Evolutionary conservation across 179 eudicot genomes (phyloP).

Genomic region (Dionaea muscipula): DNA sequence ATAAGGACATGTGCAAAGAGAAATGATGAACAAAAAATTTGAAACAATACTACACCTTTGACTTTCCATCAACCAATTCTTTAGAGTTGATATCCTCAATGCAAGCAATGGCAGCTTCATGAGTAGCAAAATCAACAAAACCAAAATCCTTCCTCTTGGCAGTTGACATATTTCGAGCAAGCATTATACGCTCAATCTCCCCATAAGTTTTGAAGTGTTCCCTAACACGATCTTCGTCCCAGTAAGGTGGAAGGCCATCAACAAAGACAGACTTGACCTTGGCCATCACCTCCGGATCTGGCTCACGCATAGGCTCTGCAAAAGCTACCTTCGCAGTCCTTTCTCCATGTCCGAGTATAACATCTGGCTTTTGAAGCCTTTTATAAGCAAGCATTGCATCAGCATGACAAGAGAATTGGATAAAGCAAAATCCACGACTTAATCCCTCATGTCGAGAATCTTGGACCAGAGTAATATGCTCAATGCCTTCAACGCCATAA

Average conservation of each 20-base stretch:
- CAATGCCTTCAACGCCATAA: constrained; percentile 52
- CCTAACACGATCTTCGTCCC: constrained; percentile 86
- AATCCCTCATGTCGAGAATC: constrained; percentile 68
- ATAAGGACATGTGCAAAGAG: too few species aligned
- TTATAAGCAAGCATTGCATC: constrained; percentile 80
- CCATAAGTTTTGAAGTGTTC: constrained; percentile 62
- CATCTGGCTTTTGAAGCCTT: constrained; percentile 84
- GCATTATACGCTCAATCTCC: constrained; percentile 69
- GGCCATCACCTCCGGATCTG: constrained; percentile 77
- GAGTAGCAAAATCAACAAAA: constrained; percentile 74
- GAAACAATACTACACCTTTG: too few species aligned
- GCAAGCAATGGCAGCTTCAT: constrained; percentile 80
- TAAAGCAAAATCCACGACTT: constrained; percentile 82
- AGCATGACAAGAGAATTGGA: constrained; percentile 73
- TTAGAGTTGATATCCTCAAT: constrained; percentile 74
- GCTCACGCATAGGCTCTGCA: constrained; percentile 84
- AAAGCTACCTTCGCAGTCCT: constrained; percentile 85
- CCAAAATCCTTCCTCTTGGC: constrained; percentile 96
- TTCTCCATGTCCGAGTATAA: constrained; percentile 66
- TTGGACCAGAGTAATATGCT: constrained; percentile 54
- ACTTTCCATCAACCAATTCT: constrained; percentile 81
- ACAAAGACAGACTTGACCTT: constrained; percentile 80
- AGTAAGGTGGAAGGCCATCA: constrained; percentile 70
- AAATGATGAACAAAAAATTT: too few species aligned
- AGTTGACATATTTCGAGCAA: constrained; percentile 96